Base-by-base conservation (phyloP, 2,329 filamentous ascomycete genomes). In the Teratosphaeria viscida region DNA sequence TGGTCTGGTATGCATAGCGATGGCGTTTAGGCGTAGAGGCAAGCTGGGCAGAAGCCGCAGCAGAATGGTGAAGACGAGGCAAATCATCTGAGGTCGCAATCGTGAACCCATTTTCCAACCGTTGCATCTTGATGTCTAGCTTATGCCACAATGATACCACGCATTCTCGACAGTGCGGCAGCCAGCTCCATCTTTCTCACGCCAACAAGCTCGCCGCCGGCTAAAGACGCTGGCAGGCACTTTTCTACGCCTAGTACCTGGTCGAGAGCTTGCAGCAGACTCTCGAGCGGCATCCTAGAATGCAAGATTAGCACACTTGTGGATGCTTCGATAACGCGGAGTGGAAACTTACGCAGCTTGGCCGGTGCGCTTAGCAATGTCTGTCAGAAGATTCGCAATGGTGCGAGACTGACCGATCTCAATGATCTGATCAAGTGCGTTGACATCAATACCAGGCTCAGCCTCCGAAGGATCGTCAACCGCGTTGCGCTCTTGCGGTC, bases 81-180 rank as follows among this genome's bases (percentile, higher is more conserved):
- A 16, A 43, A 5, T 39, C 16, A 2, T 43, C 11, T 14, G 16
- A 16, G 37, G 12, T 16, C 37, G 37, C 37, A 14, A 14, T n/a
- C n/a, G 16, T n/a, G 37, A 32, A 16, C 4, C 37, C 5, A 10
- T 43, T 43, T 43, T 12, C 12, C 10, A 43, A 14, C 5, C 5
- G 2, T 16, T 43, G 4, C 14, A 12, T 16, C 16, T 43, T n/a
- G 11, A 6, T 49, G 5, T 23, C 16, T 23, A 49, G 43, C 53
- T 37, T 19, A 32, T 32, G 54, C n/a, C 12, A 60, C 55, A 2
- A 43, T 89, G 52, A 65, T 52, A 5, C 68, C 68, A 26, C 69
- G 63, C 34, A 71, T 56, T 43, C 70, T 63, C 26, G 66, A 70
- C 34, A 71, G 55, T 7, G 68, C 70, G 53, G 68, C 69, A 47